Evolutionary conservation across 352 stramenopile species (phyloP), one percentile per base, ranked within the genome.

Genomic region (Globisporangium rhizosaccharum): DNA sequence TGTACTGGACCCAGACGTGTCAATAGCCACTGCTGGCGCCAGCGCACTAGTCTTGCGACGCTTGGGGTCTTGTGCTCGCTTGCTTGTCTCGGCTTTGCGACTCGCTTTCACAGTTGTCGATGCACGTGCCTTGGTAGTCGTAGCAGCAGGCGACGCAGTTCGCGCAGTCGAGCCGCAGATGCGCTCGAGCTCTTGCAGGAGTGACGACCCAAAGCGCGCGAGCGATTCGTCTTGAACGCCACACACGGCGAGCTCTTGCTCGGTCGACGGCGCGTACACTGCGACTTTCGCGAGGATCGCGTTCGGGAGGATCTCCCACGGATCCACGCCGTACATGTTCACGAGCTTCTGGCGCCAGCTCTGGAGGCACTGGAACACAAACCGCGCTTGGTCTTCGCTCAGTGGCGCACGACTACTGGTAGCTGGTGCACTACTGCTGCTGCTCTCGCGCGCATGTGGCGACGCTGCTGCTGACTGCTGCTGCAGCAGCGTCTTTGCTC

Each of bases 311-410:
- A 92, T 88, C 23, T 90, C 83, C 75, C 75, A 90, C 12, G 83
- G 83, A 11, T 71, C 71, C 10, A 86, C 66, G 49, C 77, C 75
- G 44, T 87, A 85, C 62, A 85, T 79, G 61, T 85, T 82, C 20
- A 92, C 83, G 7, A 90, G 73, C 65, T 88, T 87, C 60, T 90
- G 80, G 10, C 83, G 77, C 83, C 83, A 92, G 25, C 66, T 81
- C 66, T 92, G 83, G 44, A 92, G 61, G 56, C 81, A 83, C 50
- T 82, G 77, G 53, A 88, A 92, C 17, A 92, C 64, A 4, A 80
- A 51, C 12, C 70, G 70, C 10, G 71, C 70, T 56, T 91, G 83
- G 11, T 86, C 79, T 58, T 92, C 80, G 6, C 59, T 72, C 23
- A 89, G 59, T 15, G 71, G 68, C 42, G 73, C 73, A 8, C 65